These are phyloP conservation scores for Neobulgaria alba DNA, from an alignment of 2,329 filamentous ascomycete species.

Conservation along the genomic window DNA sequence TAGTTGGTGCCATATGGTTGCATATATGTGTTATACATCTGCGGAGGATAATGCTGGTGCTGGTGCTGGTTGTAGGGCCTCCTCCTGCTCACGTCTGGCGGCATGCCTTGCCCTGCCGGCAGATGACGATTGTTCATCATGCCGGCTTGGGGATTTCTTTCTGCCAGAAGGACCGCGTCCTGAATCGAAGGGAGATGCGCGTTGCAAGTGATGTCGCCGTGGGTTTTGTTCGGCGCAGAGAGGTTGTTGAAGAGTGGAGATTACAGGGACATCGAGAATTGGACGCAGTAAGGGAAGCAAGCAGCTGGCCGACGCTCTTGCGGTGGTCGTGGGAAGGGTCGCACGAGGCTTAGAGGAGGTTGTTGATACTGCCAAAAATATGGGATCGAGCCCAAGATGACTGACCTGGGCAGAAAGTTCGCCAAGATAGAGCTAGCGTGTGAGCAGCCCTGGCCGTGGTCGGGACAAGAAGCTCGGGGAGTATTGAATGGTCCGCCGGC, in stretches of 20 bases:
- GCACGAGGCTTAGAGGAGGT: neutral
- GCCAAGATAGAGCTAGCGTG: slow-evolving; percentile 3
- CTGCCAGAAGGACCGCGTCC: slow-evolving; percentile 22
- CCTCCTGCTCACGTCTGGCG: slow-evolving; percentile 26
- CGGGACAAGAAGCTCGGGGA: too few relatives aligned
- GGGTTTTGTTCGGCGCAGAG: neutral
- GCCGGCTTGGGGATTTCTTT: slow-evolving; percentile 48
- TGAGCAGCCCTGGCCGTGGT: too few relatives aligned
- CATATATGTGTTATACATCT: slow-evolving; percentile 44
- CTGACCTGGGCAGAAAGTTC: neutral
- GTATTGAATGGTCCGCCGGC: too few relatives aligned
- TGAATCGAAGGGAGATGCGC: slow-evolving; percentile 15
- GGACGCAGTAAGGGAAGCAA: neutral
- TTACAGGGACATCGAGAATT: slow-evolving; percentile 11
- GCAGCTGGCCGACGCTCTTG: neutral
- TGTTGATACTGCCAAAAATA: slow-evolving; percentile 1
- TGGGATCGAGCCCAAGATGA: neutral
- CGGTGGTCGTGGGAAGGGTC: neutral
- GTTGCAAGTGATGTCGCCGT: slow-evolving; percentile 3
- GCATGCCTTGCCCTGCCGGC: slow-evolving; percentile 60
- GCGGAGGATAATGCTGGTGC: slow-evolving; percentile 33
- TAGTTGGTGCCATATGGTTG: slow-evolving; percentile 41
- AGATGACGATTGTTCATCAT: slow-evolving; percentile 72
- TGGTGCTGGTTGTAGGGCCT: slow-evolving; percentile 28
- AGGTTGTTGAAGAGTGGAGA: neutral